phyloP scores from a whole-genome alignment of 2,329 filamentous ascomycete genomes.

The Penicillium occitanis region DNA sequence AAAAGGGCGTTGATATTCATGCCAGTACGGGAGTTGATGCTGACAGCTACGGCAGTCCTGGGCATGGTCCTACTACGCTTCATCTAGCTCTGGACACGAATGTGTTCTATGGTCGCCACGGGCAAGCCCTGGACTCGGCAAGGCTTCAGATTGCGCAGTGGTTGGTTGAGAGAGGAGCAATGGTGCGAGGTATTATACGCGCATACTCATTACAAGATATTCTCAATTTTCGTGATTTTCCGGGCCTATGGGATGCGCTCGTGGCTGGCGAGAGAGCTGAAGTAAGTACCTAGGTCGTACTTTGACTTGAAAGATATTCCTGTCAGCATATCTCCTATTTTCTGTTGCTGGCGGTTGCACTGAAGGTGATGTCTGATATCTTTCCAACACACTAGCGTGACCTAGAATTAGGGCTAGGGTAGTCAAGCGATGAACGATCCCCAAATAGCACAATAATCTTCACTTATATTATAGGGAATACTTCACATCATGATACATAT shows the following conservation, averaged over 20 bases:
- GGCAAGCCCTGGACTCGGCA: neutral
- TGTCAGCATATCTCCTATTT: neutral
- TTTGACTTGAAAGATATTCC: neutral
- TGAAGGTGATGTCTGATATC: neutral
- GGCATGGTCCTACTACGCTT: neutral
- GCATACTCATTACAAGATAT: neutral
- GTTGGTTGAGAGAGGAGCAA: neutral
- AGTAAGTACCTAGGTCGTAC: neutral
- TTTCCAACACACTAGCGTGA: neutral
- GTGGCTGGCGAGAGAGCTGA: neutral
- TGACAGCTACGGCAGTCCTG: neutral
- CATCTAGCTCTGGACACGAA: neutral
- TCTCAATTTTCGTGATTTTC: neutral
- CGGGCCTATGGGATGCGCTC: neutral
- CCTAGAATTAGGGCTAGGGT: neutral
- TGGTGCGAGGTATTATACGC: neutral
- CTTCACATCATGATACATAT: neutral
- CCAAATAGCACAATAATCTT: neutral
- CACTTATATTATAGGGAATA: neutral
- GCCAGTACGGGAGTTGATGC: neutral
- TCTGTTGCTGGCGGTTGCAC: neutral
- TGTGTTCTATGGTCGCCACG: neutral
- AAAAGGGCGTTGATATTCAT: neutral
- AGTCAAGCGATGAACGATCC: neutral
- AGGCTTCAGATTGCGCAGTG: constrained; percentile 1